Evolutionary conservation across 1,284 basidiomycete species (phyloP), one percentile per base, ranked within the genome.

Genomic region (Tilletia setariae): DNA sequence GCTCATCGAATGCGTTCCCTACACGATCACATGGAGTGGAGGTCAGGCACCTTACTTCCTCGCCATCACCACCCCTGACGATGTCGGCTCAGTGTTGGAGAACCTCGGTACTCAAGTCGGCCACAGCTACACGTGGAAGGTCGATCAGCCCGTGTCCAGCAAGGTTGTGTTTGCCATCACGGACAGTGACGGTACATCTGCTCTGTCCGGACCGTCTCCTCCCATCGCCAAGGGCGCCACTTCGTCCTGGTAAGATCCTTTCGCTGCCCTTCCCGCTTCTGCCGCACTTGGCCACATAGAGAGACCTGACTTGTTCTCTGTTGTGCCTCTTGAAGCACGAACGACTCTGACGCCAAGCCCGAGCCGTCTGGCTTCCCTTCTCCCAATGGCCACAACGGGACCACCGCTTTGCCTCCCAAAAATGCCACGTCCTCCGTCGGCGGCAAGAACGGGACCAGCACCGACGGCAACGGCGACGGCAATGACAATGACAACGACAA

Each of bases 1-100:
- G 9, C 63, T 79, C 61, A 66, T 68, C 51, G 69, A 76, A 70
- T 79, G 77, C 68, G 73, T 73, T 69, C 72, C 74, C 61, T 65
- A 71, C 43, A 65, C 65, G 2, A 63, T 79, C 59, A 64, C 62
- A 53, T 79, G 74, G 74, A n/a, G 51, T 13, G 69, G 69, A 40
- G 72, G 64, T 32, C 11, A 40, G 13, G 47, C 23, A n/a, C 23
- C 25, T 15, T 53, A 23, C 51, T 40, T 15, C 49, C 40, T 21
- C 11, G 9, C 21, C 9, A 23, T 23, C 40, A 19, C 35, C 21
- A 19, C 23, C n/a, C 51, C 67, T 68, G 51, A 67, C 68, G 35
- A 56, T 46, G 28, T 66, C 13, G 32, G 25, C 35, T 25, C 21
- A 11, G 47, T 66, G 4, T 7, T 43, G 21, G 21, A 65, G n/a